Conservation (phyloP, 768 basidiomycete genomes). For the Pleurotus eryngii region DNA sequence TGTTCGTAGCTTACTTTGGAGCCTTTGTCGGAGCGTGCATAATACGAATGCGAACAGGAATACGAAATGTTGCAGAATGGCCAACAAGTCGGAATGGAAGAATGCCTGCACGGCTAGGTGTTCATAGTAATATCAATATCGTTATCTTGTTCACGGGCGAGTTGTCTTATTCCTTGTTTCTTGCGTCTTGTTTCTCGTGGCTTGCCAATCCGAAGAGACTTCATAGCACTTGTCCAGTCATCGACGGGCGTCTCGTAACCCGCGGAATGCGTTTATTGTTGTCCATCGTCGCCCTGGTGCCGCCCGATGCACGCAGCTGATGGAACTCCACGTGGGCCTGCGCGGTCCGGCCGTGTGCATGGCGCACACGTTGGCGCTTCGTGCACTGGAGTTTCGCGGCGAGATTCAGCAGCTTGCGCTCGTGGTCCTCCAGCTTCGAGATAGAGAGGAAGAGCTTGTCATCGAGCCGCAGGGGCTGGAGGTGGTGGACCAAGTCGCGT, state of each 20-base stretch:
- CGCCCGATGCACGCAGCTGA: background rate
- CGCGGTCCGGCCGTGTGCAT: background rate
- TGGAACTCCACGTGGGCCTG: background rate
- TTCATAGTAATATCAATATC: too few species aligned
- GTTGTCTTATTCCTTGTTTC: too few species aligned
- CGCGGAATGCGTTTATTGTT: background rate
- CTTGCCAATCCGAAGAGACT: too few species aligned
- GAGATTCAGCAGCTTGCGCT: constrained; percentile 34
- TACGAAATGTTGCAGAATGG: too few species aligned
- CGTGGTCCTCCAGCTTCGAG: constrained; percentile 35
- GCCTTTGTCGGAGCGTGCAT: too few species aligned
- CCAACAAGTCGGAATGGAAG: too few species aligned
- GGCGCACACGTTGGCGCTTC: constrained; percentile 3
- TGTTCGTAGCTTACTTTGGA: too few species aligned
- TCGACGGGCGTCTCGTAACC: background rate
- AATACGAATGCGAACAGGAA: too few species aligned
- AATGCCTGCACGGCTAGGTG: too few species aligned
- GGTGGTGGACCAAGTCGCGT: constrained; percentile 4
- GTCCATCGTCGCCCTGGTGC: background rate
- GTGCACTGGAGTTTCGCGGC: constrained; percentile 33
- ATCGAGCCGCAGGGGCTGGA: constrained; percentile 9
- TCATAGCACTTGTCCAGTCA: background rate
- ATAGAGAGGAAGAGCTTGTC: constrained; percentile 24
- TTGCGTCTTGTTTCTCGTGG: too few species aligned
- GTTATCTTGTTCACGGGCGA: too few species aligned